A percentile compares a stretch with the other conserved stretches of the same genome.
Evolutionary conservation across 1,139 yeast genomes (phyloP).

Genomic region (Suhomyces taliae): DNA sequence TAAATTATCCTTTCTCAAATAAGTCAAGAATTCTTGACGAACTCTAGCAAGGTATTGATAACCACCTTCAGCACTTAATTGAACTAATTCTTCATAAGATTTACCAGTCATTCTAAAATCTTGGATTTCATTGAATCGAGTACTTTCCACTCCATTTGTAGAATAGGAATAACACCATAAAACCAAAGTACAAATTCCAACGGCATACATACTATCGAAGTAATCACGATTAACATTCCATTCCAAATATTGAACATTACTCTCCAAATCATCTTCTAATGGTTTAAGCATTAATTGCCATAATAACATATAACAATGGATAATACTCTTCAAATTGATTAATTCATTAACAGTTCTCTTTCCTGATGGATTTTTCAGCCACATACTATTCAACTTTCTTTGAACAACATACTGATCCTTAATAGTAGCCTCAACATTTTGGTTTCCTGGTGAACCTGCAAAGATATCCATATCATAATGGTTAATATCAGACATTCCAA

Average conservation of each 20-base stretch:
- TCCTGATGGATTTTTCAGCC: slow-evolving; percentile 30
- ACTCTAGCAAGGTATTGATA: slow-evolving; percentile 36
- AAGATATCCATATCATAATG: slow-evolving; percentile 76
- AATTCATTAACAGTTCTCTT: slow-evolving; percentile 27
- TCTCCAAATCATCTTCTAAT: slow-evolving; percentile 21
- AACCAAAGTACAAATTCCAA: slow-evolving; percentile 48
- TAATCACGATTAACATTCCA: slow-evolving; percentile 36
- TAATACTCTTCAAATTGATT: slow-evolving; percentile 45
- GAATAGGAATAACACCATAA: slow-evolving; percentile 49
- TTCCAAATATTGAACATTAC: slow-evolving; percentile 18
- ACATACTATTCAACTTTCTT: slow-evolving; percentile 49
- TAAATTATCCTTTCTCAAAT: slow-evolving; percentile 16
- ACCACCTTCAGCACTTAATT: slow-evolving; percentile 29
- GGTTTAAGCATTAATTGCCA: slow-evolving; percentile 63
- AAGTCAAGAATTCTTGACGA: slow-evolving; percentile 29
- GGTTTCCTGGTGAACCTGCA: slow-evolving; percentile 81
- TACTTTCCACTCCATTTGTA: slow-evolving; percentile 41
- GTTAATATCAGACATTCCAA: slow-evolving; percentile 59
- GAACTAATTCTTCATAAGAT: slow-evolving; percentile 23
- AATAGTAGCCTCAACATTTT: slow-evolving; percentile 68
- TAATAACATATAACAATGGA: slow-evolving; percentile 61
- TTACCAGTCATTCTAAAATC: slow-evolving; percentile 9
- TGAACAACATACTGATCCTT: slow-evolving; percentile 55
- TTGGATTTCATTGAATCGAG: slow-evolving; percentile 24
- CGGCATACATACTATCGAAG: slow-evolving; percentile 40